These are phyloP conservation scores for Trametes hirsuta DNA, from an alignment of 1,284 basidiomycete genomes.

Conservation along the genomic window DNA sequence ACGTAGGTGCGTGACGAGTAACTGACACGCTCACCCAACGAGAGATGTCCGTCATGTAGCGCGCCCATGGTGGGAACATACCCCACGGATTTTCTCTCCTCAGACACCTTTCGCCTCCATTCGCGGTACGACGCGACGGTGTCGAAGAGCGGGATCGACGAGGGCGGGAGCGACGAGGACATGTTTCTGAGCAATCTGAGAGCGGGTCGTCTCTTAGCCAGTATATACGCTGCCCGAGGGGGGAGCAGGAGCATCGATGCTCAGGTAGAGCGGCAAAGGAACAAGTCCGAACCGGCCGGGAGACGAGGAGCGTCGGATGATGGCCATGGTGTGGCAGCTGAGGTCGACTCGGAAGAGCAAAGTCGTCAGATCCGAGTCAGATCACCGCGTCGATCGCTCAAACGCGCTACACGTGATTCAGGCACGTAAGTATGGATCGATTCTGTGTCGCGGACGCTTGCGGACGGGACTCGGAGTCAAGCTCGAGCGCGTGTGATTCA, in stretches of 20 bases:
- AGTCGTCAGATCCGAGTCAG: conserved; percentile 17
- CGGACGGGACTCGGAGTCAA: too few relatives aligned
- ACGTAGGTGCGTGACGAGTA: background rate
- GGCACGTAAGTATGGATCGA: background rate
- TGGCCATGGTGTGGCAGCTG: background rate
- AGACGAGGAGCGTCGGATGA: background rate
- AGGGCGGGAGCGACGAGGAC: conserved; percentile 42
- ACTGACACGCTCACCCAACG: conserved; percentile 64
- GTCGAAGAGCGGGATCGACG: conserved; percentile 77
- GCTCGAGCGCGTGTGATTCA: too few relatives aligned
- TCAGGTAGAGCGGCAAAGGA: background rate
- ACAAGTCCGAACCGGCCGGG: background rate
- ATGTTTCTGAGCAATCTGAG: conserved; percentile 12
- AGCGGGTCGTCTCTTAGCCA: background rate
- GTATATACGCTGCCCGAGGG: background rate
- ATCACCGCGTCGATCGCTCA: conserved; percentile 1
- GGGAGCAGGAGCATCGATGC: background rate
- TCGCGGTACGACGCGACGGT: conserved; percentile 70
- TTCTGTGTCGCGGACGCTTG: too few relatives aligned
- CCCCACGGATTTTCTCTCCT: conserved; percentile 73
- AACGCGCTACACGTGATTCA: conserved; percentile 7
- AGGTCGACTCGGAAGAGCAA: background rate
- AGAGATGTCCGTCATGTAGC: conserved; percentile 90
- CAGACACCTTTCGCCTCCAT: conserved; percentile 76
- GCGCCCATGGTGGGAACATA: conserved; percentile 99